Base-by-base conservation (phyloP, 2,329 filamentous ascomycete genomes). In the Sphaerulina vaccinii region DNA sequence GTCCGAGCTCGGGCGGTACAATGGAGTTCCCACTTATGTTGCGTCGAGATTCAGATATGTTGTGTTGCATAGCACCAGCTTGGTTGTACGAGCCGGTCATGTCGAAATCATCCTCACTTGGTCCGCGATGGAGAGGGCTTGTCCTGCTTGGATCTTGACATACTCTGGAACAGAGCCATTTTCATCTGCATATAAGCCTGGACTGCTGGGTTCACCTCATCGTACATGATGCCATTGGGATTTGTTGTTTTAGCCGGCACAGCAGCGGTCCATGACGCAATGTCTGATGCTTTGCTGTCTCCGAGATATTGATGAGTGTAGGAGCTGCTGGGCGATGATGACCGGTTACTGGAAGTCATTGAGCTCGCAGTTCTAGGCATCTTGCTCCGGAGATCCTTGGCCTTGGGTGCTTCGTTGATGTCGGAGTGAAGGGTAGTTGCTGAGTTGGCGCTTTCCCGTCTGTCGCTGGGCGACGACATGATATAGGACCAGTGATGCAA, bases 171-270 rank as follows among this genome's bases (percentile, higher is more conserved):
- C 11, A 70, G 59, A 5, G 64, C 63, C 62, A 68, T 56, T 57
- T 70, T 69, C 16, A 65, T 65, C 51, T 65, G 60, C n/a, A 69
- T 53, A 40, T 70, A 70, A 3, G 66, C 67, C 45, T 69, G 62
- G 1, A 69, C 56, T 33, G 61, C 60, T 5, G 65, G 58, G 47
- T 58, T 56, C n/a, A 45, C 35, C 21, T 58, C 56, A 13, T 55
- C 50, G 6, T 45, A 32, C 39, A 36, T 39, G 36, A 48, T 27
- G 16, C 32, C 38, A 16, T 39, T 42, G 24, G 39, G 49, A 13
- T 44, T 29, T 9, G 49, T 54, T 13, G 56, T 38, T 48, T 61
- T 62, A 19, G 51, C 27, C 5, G 63, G 59, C 2, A 68, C 47
- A 49, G 36, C 38, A 18, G 54, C 58, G 27, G 50, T 65, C 65